Conservation (phyloP, 148 eudicot species). For the Agrostemma githago region DNA sequence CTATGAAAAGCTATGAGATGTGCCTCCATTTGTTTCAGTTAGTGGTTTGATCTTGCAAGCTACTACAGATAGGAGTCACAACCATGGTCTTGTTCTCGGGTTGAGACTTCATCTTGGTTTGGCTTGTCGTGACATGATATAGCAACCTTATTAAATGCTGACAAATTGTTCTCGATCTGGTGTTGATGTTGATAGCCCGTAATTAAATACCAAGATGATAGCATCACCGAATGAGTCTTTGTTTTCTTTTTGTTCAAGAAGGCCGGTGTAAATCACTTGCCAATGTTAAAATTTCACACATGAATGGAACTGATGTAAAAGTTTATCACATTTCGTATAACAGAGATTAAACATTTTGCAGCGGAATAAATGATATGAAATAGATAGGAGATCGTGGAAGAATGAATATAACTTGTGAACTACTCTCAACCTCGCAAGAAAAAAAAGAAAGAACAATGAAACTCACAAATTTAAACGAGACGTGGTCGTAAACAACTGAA, state of each 20-base stretch:
- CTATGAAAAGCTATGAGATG: slow-evolving; percentile 7
- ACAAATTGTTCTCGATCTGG: not conserved
- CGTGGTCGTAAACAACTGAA: too few relatives aligned
- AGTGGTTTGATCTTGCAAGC: slow-evolving; percentile 1
- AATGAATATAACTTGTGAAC: too few relatives aligned
- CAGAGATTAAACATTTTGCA: too few relatives aligned
- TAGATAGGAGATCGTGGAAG: too few relatives aligned
- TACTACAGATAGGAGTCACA: not conserved
- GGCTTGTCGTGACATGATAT: not conserved
- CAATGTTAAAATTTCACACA: not conserved
- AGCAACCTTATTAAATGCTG: not conserved
- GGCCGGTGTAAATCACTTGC: not conserved
- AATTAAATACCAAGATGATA: not conserved
- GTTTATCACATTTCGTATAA: too few relatives aligned
- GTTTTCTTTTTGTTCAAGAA: not conserved
- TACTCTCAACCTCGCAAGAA: too few relatives aligned
- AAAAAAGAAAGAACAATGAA: too few relatives aligned
- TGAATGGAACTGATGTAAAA: not conserved
- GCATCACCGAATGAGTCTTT: not conserved
- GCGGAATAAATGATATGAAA: too few relatives aligned
- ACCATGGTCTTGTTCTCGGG: not conserved
- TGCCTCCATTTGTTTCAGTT: not conserved
- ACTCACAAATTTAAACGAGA: too few relatives aligned
- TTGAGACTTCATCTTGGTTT: not conserved
- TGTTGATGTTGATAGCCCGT: not conserved